Conservation (phyloP, 257 asterid species). For the Knoxia roxburghii region DNA sequence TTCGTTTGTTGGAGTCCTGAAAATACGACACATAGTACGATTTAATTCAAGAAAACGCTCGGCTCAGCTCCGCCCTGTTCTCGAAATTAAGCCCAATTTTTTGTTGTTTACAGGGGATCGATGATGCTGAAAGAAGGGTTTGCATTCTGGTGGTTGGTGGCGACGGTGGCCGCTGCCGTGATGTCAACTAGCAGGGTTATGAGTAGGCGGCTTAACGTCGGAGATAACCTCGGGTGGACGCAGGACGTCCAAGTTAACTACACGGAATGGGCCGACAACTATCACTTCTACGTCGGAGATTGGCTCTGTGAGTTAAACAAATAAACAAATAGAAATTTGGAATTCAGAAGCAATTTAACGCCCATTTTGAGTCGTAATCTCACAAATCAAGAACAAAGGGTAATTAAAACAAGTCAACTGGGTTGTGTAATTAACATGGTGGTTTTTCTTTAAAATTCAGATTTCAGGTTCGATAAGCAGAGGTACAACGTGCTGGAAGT, state of each 20-base stretch:
- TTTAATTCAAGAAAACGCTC: too few species aligned
- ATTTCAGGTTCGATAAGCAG: slow-evolving; percentile 47
- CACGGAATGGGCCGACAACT: slow-evolving; percentile 49
- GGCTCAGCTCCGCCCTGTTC: too few species aligned
- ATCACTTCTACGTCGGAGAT: slow-evolving; percentile 47
- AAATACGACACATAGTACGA: too few species aligned
- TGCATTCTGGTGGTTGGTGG: slow-evolving; percentile 17
- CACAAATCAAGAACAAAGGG: too few species aligned
- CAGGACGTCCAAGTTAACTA: slow-evolving; percentile 43
- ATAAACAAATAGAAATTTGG: too few species aligned
- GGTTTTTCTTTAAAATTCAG: too few species aligned
- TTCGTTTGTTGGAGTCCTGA: too few species aligned
- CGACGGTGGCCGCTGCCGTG: slow-evolving; percentile 20
- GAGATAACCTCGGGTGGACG: slow-evolving; percentile 43
- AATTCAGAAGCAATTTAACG: too few species aligned
- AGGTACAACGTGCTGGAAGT: slow-evolving; percentile 52
- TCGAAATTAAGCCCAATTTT: too few species aligned
- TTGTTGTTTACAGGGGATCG: neutral
- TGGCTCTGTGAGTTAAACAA: slow-evolving; percentile 42
- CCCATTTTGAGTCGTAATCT: too few species aligned
- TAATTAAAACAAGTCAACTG: too few species aligned
- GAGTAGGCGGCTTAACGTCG: slow-evolving; percentile 31
- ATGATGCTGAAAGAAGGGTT: neutral
- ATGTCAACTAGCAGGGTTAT: slow-evolving; percentile 22
- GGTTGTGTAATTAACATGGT: too few species aligned